Evolutionary conservation across 2,329 filamentous ascomycete species (phyloP).

Genomic region (Myotisia sp.): DNA sequence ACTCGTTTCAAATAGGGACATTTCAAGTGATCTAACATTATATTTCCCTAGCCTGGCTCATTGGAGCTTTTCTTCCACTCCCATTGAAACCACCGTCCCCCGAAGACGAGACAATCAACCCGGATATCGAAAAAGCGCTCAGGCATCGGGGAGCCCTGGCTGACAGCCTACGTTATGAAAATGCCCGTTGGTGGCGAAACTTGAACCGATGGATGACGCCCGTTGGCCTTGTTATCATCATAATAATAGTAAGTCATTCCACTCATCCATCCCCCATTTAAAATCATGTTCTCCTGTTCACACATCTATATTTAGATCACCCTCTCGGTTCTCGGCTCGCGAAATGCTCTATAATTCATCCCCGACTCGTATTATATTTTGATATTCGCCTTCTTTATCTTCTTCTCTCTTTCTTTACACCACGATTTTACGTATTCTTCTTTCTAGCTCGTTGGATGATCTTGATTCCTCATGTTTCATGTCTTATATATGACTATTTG

Average conservation of each 20-base stretch:
- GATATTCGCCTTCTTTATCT: neutral
- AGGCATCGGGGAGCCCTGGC: conserved; percentile 30
- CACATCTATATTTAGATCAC: conserved; percentile 9
- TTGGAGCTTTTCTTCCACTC: conserved; percentile 60
- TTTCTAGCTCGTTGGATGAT: neutral
- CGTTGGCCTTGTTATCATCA: conserved; percentile 42
- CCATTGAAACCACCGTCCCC: conserved; percentile 43
- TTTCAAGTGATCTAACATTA: conserved; percentile 13
- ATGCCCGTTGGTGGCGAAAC: conserved; percentile 51
- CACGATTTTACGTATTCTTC: conserved; percentile 3
- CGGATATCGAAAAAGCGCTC: conserved; percentile 31
- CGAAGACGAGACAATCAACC: conserved; percentile 34
- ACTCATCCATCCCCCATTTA: neutral
- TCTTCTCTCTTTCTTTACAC: neutral
- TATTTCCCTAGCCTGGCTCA: conserved; percentile 53
- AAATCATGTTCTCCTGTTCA: neutral
- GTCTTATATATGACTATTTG: neutral
- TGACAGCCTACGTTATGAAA: conserved; percentile 39
- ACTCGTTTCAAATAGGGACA: conserved; percentile 1
- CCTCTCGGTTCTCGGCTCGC: conserved; percentile 10
- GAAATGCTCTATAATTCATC: conserved; percentile 6
- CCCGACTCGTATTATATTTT: neutral
- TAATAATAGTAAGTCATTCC: conserved; percentile 36
- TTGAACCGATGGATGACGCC: conserved; percentile 48
- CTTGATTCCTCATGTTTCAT: neutral